Conservation (phyloP, 2,329 filamentous ascomycete species). For the Penicillium occitanis region DNA sequence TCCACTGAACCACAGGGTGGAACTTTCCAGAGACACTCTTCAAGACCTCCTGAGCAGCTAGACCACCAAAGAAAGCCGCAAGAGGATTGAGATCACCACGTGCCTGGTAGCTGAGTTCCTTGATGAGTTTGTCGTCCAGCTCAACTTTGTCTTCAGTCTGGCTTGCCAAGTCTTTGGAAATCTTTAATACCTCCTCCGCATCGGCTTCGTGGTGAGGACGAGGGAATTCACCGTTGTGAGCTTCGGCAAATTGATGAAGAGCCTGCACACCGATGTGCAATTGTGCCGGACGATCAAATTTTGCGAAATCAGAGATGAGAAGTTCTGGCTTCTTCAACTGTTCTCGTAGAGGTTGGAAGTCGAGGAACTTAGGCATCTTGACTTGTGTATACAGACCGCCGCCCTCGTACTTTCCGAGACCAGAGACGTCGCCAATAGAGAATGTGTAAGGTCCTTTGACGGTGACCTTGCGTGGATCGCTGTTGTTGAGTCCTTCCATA, state of each 20-base stretch:
- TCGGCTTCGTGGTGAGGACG: constrained; percentile 82
- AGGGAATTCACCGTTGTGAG: constrained; percentile 70
- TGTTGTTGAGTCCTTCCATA: constrained; percentile 82
- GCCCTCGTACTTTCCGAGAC: constrained; percentile 79
- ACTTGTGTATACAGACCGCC: constrained; percentile 93
- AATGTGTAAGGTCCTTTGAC: constrained; percentile 98
- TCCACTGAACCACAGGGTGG: constrained; percentile 88
- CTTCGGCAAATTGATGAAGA: constrained; percentile 78
- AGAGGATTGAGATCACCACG: constrained; percentile 86
- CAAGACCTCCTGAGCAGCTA: constrained; percentile 89
- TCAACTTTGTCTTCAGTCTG: constrained; percentile 70
- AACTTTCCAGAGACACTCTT: constrained; percentile 99
- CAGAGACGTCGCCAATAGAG: constrained; percentile 89
- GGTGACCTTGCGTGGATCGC: constrained; percentile 82
- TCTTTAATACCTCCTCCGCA: constrained; percentile 72
- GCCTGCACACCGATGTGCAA: constrained; percentile 92
- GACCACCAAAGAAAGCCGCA: constrained; percentile 91
- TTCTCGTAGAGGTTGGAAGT: constrained; percentile 78
- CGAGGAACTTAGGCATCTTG: constrained; percentile 93
- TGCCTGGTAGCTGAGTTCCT: constrained; percentile 92
- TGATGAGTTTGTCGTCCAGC: constrained; percentile 86
- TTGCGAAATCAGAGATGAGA: constrained; percentile 91
- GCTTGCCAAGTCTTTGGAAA: constrained; percentile 71
- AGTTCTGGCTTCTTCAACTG: constrained; percentile 86
- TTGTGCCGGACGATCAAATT: constrained; percentile 91